A percentile compares a stretch with the other conserved stretches of the same genome.
Conservation (phyloP, 1,284 basidiomycete genomes). For the Cystobasidium pallidum region DNA sequence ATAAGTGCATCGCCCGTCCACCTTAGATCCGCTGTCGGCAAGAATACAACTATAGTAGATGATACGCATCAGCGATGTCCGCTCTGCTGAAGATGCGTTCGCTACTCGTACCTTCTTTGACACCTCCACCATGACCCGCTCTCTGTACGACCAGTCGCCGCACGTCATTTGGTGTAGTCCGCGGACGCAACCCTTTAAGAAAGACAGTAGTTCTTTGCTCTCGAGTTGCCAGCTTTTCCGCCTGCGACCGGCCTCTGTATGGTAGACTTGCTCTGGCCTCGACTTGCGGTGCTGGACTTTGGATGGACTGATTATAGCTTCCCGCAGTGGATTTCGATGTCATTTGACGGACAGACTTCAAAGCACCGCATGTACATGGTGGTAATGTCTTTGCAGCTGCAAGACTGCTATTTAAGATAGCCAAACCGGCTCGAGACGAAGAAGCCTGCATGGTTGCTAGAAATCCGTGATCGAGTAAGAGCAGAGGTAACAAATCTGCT, state of each 20-base stretch:
- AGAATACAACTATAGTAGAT: slow-evolving; percentile 1
- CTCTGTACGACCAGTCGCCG: slow-evolving; percentile 11
- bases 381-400: neutral
- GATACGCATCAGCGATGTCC: neutral
- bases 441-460: slow-evolving; percentile 36
- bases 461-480: neutral
- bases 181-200: slow-evolving; percentile 5
- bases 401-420: neutral
- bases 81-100: neutral
- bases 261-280: neutral
- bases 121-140: neutral
- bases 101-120: slow-evolving; percentile 12
- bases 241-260: slow-evolving; percentile 16
- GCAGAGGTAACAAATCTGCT: neutral
- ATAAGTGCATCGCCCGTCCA: slow-evolving; percentile 14
- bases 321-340: neutral
- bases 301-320: neutral
- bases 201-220: slow-evolving; percentile 7
- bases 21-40: slow-evolving; percentile 12
- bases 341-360: neutral
- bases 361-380: slow-evolving; percentile 24
- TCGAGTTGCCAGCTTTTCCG: slow-evolving; percentile 18
- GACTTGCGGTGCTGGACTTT: slow-evolving; percentile 3
- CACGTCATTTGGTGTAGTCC: slow-evolving; percentile 24
- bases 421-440: slow-evolving; percentile 15